phyloP scores from a whole-genome alignment of 331 rosid genomes.

The Erythrophleum ivorense region DNA sequence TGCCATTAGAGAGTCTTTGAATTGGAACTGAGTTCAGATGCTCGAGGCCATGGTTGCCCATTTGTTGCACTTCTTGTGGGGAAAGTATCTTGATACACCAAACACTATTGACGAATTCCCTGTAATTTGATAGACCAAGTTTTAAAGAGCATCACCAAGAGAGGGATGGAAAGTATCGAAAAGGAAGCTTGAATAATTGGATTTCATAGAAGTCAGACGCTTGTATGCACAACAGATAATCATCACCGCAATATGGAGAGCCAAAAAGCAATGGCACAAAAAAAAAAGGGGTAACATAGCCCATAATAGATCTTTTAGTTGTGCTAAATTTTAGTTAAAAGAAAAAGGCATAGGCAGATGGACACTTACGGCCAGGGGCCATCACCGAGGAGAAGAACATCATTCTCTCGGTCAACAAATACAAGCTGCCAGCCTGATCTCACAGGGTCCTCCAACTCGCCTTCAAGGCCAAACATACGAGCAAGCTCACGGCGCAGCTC shows the following conservation, averaged over 20 bases:
- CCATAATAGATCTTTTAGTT: not conserved
- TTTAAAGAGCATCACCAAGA: not conserved
- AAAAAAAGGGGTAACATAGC: not conserved
- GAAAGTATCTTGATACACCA: constrained; percentile 96
- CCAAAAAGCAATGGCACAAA: not conserved
- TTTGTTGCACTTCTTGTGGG: constrained; percentile 89
- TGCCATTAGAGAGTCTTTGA: constrained; percentile 72
- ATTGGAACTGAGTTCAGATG: constrained; percentile 73
- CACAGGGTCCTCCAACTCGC: constrained; percentile 91
- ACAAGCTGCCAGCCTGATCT: constrained; percentile 99
- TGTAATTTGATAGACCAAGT: constrained; percentile 42
- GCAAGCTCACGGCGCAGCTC: constrained; percentile 93
- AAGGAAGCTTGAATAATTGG: not conserved
- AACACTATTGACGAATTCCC: constrained; percentile 95
- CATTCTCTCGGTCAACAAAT: constrained; percentile 97
- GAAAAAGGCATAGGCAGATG: not conserved
- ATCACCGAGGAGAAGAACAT: constrained; percentile 97
- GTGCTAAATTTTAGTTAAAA: not conserved
- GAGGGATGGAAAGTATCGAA: not conserved
- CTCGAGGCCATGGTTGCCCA: constrained; percentile 78
- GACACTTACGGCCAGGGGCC: constrained; percentile 98
- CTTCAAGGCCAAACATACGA: constrained; percentile 90
- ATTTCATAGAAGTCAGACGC: not conserved
- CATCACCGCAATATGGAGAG: not conserved
- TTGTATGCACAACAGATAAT: not conserved